Percentiles rank a stretch among this genome's conserved stretches.
These are phyloP conservation scores for Candida sonorensis DNA, from an alignment of 805 yeast species.

Conservation along the genomic window DNA sequence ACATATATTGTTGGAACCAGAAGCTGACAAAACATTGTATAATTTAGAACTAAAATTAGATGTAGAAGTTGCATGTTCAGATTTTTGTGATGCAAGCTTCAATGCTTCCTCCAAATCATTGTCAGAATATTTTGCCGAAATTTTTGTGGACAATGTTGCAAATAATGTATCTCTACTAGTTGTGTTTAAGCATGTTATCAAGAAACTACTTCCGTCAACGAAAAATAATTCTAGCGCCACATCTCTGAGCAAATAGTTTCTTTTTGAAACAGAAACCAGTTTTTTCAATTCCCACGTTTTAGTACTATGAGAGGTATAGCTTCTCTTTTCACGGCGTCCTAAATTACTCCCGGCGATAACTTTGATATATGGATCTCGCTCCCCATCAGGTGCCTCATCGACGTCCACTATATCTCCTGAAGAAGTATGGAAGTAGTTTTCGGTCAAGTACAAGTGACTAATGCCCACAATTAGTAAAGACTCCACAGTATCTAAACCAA, in stretches of 20 bases:
- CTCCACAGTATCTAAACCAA: constrained; percentile 73
- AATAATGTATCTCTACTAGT: constrained; percentile 52
- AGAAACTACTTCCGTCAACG: constrained; percentile 61
- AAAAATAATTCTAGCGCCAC: constrained; percentile 77
- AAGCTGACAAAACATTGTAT: constrained; percentile 33
- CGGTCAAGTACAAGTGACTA: constrained; percentile 59
- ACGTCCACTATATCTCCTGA: constrained; percentile 56
- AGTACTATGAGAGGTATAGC: constrained; percentile 34
- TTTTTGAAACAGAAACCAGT: constrained; percentile 58
- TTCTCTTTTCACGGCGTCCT: constrained; percentile 6
- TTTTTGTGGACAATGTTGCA: constrained; percentile 39
- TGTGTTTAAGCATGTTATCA: constrained; percentile 56
- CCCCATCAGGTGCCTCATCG: constrained; percentile 53
- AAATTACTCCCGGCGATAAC: constrained; percentile 38
- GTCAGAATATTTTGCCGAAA: constrained; percentile 46
- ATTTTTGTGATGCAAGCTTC: constrained; percentile 36
- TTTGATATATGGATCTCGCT: constrained; percentile 64
- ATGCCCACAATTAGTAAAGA: constrained; percentile 68
- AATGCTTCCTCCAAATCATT: constrained; percentile 48
- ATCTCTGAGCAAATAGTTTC: constrained; percentile 73
- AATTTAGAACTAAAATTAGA: constrained; percentile 33
- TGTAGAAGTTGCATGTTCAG: constrained; percentile 6
- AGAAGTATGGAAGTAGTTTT: constrained; percentile 53
- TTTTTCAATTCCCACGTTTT: constrained; percentile 55
- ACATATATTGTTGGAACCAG: constrained; percentile 25